Base-by-base conservation (phyloP, 225 moss, liverwort and hornwort species). In the Takakia lepidozioides region DNA sequence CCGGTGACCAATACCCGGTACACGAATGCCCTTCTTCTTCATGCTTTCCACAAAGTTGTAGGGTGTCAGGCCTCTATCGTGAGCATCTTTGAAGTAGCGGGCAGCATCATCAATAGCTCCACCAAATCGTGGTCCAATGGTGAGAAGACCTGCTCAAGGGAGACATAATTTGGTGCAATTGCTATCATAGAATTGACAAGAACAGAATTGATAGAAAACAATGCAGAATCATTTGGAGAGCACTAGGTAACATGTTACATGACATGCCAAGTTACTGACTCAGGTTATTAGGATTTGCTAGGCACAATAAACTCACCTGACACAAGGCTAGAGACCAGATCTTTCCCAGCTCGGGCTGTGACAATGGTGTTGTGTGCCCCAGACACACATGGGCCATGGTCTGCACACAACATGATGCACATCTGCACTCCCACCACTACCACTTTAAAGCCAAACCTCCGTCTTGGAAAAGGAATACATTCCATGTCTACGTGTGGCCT, bases 51-150 rank as follows among this genome's bases (percentile, higher is more conserved):
- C 73, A 46, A 74, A 74, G 5, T 67, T 59, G 29, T 74, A 68
- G 4, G 73, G 73, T 29, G 73, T 14, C 18, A 63, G 59, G 3
- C 58, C 58, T 16, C 58, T 59, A 29, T 74, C 68, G 13, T 38
- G 48, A 1, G 73, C 73, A 29, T 59, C 73, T 59, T 74, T 74
- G 67, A 74, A 74, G 55, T 74, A 74, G 4, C 73, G 57, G 11
- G 73, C 73, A 23, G 73, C 73, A 47, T 74, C 73, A 24, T 74
- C 73, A 19, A 74, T 63, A 6, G 73, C 68, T 39, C 73, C 73
- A 52, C 73, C 73, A 46, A 74, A 74, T 49, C 73, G 48, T 25
- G 73, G 73, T 17, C 73, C 73, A 18, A 74, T 74, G 25, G 73
- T 74, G 19, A 74, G 68, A 23, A 74, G 63, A 25, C 73, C 73